phyloP scores from a whole-genome alignment of 23 red algal genomes.

The Gracilaria gracilis region DNA sequence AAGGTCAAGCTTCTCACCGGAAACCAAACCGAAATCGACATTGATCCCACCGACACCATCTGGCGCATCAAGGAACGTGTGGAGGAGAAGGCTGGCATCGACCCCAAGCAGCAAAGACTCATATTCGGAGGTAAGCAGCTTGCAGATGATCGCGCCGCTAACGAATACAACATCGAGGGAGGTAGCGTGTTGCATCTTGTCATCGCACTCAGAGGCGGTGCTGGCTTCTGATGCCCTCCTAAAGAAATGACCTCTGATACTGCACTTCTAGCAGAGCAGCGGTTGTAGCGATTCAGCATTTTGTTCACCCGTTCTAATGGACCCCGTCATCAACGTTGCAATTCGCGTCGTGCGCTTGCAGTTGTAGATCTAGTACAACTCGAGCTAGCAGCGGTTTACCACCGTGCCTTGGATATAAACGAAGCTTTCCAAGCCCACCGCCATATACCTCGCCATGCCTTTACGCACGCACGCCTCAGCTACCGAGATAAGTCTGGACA shows the following conservation, averaged over 20 bases:
- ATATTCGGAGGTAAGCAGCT: conserved; percentile 97
- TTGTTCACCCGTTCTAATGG: too few species aligned
- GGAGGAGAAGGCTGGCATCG: conserved; percentile 99
- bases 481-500: not conserved
- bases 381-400: too few species aligned
- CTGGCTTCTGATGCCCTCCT: not conserved
- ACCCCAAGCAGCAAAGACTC: conserved; percentile 95
- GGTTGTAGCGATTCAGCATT: too few species aligned
- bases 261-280: not conserved
- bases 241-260: not conserved
- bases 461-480: too few species aligned
- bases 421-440: too few species aligned
- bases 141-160: conserved; percentile 86
- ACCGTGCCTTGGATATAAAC: too few species aligned
- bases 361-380: too few species aligned
- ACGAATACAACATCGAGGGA: conserved; percentile 98
- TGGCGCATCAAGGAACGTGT: conserved; percentile 96
- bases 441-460: too few species aligned
- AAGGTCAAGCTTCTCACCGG: conserved; percentile 98
- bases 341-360: too few species aligned
- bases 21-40: conserved; percentile 97
- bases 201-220: conserved; percentile 89
- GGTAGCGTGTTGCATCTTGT: conserved; percentile 98
- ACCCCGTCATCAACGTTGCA: too few species aligned
- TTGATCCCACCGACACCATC: conserved; percentile 93